Conservation (phyloP, 257 asterid genomes). For the Haberlea rhodopensis region DNA sequence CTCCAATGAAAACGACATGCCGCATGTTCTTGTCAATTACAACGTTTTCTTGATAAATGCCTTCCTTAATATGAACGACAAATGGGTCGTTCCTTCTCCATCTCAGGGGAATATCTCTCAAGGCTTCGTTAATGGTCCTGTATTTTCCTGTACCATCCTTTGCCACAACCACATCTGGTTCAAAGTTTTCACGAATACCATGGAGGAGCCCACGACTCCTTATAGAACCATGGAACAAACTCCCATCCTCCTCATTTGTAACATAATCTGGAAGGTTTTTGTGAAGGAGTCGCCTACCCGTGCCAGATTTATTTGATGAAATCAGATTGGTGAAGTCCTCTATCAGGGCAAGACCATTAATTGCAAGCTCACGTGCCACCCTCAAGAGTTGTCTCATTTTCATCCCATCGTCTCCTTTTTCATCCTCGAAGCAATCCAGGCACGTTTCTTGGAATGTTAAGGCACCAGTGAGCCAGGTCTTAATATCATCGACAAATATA, state of each 20-base stretch:
- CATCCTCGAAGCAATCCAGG: slow-evolving; percentile 31
- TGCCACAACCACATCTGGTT: slow-evolving; percentile 53
- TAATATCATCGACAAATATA: slow-evolving; percentile 27
- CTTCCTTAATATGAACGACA: slow-evolving; percentile 53
- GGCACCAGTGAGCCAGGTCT: slow-evolving; percentile 44
- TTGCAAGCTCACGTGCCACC: slow-evolving; percentile 29
- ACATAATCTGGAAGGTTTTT: neutral
- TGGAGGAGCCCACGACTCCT: slow-evolving; percentile 38
- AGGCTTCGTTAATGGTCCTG: slow-evolving; percentile 48
- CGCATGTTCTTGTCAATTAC: slow-evolving; percentile 23
- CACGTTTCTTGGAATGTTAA: slow-evolving; percentile 38
- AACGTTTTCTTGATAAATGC: slow-evolving; percentile 50
- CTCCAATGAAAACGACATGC: slow-evolving; percentile 49
- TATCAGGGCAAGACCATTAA: slow-evolving; percentile 36
- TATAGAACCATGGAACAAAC: neutral
- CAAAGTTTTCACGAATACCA: neutral
- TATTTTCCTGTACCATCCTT: slow-evolving; percentile 59
- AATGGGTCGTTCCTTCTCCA: slow-evolving; percentile 30
- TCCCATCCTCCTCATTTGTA: neutral
- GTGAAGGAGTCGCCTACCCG: slow-evolving; percentile 5
- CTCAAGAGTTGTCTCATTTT: slow-evolving; percentile 21
- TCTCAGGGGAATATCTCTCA: slow-evolving; percentile 34
- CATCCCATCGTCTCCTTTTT: slow-evolving; percentile 4
- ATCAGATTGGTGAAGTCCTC: slow-evolving; percentile 15
- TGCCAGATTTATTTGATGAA: neutral